phyloP scores from a whole-genome alignment of 1,284 basidiomycete genomes.

The Sanghuangporus weigelae region DNA sequence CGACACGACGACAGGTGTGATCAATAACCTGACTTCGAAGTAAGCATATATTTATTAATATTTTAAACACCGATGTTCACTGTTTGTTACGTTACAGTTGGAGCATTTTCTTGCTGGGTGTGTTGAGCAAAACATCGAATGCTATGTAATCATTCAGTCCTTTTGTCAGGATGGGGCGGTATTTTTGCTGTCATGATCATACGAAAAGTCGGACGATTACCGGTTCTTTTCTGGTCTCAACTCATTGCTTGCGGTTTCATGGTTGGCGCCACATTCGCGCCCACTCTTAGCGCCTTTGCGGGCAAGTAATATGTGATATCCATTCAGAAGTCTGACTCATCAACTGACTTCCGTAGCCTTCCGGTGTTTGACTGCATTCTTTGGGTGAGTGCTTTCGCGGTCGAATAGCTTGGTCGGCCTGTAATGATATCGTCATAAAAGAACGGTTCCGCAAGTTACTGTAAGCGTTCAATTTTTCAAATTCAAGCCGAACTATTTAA shows the following conservation, averaged over 20 bases:
- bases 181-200: constrained; percentile 55
- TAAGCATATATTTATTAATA: constrained; percentile 25
- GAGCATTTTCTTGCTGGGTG: constrained; percentile 64
- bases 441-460: constrained; percentile 64
- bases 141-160: not conserved
- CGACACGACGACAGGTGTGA: constrained; percentile 50
- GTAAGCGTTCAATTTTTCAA: constrained; percentile 31
- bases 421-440: constrained; percentile 22
- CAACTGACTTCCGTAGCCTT: constrained; percentile 39
- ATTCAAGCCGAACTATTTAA: not conserved
- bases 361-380: constrained; percentile 67
- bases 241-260: constrained; percentile 45
- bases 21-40: constrained; percentile 64
- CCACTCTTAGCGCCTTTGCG: constrained; percentile 46
- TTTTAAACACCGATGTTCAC: not conserved
- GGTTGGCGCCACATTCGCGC: constrained; percentile 49
- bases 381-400: constrained; percentile 40
- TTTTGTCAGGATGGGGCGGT: constrained; percentile 49
- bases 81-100: constrained; percentile 35
- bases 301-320: constrained; percentile 28
- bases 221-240: constrained; percentile 62
- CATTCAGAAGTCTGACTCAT: not conserved
- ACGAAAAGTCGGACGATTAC: constrained; percentile 53
- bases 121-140: constrained; percentile 12
- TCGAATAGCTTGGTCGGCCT: not conserved